Conservation (phyloP, 75 land plant species). For the Sequoiadendron giganteum region DNA sequence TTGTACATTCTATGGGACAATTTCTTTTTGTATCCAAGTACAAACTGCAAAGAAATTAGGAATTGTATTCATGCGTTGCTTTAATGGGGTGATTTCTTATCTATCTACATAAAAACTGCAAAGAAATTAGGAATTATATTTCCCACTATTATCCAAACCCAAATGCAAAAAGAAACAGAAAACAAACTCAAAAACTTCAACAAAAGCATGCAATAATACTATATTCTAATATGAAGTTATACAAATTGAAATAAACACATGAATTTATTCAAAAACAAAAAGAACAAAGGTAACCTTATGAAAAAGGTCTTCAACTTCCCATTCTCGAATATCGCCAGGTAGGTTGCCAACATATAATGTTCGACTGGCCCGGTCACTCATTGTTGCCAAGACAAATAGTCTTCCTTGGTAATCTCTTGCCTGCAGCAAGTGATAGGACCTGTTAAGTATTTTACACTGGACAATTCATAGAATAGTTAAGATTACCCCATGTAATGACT, state of each 20-base stretch:
- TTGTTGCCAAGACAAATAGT: slow-evolving; percentile 16
- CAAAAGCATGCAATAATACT: neutral
- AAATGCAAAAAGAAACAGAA: neutral
- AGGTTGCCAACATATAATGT: slow-evolving; percentile 75
- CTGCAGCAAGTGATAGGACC: neutral
- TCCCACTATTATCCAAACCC: neutral
- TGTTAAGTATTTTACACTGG: neutral
- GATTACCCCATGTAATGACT: neutral
- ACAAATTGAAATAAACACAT: neutral
- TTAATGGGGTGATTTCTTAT: neutral
- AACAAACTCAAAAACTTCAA: neutral
- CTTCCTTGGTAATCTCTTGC: neutral
- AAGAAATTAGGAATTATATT: neutral
- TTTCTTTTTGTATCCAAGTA: neutral
- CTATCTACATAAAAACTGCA: neutral
- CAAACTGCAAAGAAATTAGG: neutral
- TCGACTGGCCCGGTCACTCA: slow-evolving; percentile 54
- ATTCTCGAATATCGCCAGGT: slow-evolving; percentile 29
- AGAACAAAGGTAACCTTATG: slow-evolving; percentile 16
- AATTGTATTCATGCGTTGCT: neutral
- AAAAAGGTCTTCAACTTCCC: slow-evolving; percentile 28
- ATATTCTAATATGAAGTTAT: neutral
- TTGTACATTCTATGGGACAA: neutral
- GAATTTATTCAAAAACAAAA: neutral
- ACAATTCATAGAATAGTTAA: neutral